Conservation (phyloP, 1,284 basidiomycete genomes). For the Trichosporon ovoides region DNA sequence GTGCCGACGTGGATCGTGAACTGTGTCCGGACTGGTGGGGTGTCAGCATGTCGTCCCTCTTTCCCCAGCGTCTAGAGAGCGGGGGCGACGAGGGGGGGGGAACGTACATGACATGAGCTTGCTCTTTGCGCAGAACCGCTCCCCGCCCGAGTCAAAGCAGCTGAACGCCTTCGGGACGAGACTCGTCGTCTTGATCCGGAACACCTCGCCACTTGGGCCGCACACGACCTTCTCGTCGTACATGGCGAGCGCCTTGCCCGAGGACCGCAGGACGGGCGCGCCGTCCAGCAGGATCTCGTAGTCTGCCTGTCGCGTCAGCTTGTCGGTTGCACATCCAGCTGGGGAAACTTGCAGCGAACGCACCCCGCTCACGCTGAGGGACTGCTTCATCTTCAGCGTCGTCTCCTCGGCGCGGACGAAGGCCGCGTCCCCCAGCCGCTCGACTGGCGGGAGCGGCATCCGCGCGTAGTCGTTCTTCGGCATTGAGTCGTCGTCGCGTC, state of each 20-base stretch:
- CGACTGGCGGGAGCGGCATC: background rate
- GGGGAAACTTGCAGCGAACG: background rate
- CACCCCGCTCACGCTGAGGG: background rate
- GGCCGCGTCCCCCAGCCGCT: background rate
- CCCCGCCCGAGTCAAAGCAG: background rate
- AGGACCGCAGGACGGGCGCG: background rate
- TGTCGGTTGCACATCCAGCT: too few species aligned
- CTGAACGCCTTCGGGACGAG: background rate
- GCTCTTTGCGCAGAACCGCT: background rate
- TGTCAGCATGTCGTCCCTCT: background rate
- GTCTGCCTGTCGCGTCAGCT: background rate
- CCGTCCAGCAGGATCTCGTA: background rate
- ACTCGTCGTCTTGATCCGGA: constrained; percentile 3
- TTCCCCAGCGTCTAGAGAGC: too few species aligned
- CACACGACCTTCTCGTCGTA: background rate
- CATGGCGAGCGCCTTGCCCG: background rate
- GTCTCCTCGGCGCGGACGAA: background rate
- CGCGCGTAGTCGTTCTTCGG: background rate
- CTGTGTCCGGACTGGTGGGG: background rate
- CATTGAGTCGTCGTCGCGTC: background rate
- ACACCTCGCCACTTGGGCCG: background rate
- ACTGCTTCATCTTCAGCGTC: background rate
- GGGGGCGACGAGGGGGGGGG: too few species aligned
- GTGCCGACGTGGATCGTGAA: background rate
- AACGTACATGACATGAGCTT: background rate